Conservation (phyloP, 768 basidiomycete genomes). For the Suillus variegatus region DNA sequence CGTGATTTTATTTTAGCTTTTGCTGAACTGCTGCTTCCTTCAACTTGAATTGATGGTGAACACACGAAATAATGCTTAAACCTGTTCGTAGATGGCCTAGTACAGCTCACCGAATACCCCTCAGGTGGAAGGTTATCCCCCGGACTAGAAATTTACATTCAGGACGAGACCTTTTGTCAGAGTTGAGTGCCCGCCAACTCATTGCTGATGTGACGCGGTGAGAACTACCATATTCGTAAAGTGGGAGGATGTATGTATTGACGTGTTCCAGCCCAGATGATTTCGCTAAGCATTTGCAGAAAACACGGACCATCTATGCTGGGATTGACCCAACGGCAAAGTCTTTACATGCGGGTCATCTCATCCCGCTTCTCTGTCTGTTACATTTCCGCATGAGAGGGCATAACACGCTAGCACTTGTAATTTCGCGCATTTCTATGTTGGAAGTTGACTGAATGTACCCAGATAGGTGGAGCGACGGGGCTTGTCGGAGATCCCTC, state of each 20-base stretch:
- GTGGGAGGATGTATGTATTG: not conserved
- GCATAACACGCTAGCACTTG: conserved; percentile 80
- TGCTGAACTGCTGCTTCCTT: not conserved
- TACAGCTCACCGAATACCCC: not conserved
- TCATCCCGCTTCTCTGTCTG: conserved; percentile 83
- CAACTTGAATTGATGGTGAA: not conserved
- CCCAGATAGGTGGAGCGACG: conserved; percentile 92
- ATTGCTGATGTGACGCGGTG: conserved; percentile 40
- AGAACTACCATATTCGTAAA: conserved; percentile 8
- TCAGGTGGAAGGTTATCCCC: not conserved
- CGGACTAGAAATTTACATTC: conserved; percentile 19
- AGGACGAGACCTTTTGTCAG: conserved; percentile 30
- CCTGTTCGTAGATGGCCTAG: conserved; percentile 21
- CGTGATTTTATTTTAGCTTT: not conserved
- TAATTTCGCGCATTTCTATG: conserved; percentile 39
- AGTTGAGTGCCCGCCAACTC: conserved; percentile 33
- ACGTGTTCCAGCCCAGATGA: conserved; percentile 40
- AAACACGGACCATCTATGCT: conserved; percentile 65
- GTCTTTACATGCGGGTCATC: conserved; percentile 91
- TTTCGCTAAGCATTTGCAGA: conserved; percentile 38
- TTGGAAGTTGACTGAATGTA: conserved; percentile 2
- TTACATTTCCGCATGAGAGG: conserved; percentile 89
- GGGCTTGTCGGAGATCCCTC: conserved; percentile 98
- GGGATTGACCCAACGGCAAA: conserved; percentile 93
- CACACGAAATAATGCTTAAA: conserved; percentile 21